phyloP scores from a whole-genome alignment of 169 alveolate genomes.

The Plasmodium knowlesi region DNA sequence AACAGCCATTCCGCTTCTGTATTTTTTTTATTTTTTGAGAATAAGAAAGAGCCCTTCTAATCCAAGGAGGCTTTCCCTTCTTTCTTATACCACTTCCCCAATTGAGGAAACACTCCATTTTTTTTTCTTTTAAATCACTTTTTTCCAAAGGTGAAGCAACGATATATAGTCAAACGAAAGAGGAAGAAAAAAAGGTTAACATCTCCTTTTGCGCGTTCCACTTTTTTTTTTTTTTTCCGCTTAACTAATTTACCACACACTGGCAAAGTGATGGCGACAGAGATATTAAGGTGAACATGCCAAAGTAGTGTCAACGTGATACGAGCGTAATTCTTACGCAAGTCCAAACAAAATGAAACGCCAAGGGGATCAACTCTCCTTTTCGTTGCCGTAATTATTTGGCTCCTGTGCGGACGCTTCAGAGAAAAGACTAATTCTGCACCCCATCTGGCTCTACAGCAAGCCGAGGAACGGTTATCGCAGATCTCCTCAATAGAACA shows the following conservation, averaged over 20 bases:
- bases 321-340: background rate
- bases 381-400: background rate
- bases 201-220: background rate
- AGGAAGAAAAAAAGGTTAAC: background rate
- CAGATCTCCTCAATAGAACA: background rate
- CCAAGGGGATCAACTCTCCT: background rate
- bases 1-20: background rate
- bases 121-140: background rate
- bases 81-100: background rate
- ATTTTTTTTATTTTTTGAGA: background rate
- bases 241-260: background rate
- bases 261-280: background rate
- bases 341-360: background rate
- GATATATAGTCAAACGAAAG: background rate
- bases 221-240: background rate
- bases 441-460: background rate
- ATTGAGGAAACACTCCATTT: background rate
- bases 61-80: background rate
- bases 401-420: background rate
- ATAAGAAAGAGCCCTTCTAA: background rate
- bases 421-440: background rate
- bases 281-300: background rate
- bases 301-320: background rate
- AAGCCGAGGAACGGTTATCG: background rate
- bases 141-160: background rate